These are phyloP conservation scores for Debaryomyces sp. DNA, from an alignment of 1,139 yeast genomes.

Conservation along the genomic window DNA sequence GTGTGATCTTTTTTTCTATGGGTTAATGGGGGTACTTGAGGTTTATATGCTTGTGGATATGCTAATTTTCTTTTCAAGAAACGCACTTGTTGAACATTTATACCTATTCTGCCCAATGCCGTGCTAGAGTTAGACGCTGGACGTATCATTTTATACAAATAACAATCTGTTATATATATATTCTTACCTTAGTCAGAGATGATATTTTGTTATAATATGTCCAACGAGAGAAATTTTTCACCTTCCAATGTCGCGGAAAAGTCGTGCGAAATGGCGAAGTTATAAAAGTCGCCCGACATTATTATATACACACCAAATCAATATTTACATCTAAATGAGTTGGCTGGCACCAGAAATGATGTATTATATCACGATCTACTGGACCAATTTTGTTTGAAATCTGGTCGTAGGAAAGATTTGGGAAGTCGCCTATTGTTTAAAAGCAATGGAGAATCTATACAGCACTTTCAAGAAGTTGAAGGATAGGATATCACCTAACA, in stretches of 20 bases:
- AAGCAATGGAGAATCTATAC: constrained; percentile 19
- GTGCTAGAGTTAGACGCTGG: constrained; percentile 1
- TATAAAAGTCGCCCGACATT: background rate
- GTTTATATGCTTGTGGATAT: constrained; percentile 30
- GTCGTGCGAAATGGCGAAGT: background rate
- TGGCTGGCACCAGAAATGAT: background rate
- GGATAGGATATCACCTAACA: constrained; percentile 21
- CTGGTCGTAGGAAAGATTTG: background rate
- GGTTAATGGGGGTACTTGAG: constrained; percentile 25
- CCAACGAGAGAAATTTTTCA: constrained; percentile 7
- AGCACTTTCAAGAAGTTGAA: constrained; percentile 19
- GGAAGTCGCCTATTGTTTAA: background rate
- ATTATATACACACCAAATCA: constrained; percentile 2
- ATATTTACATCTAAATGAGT: background rate
- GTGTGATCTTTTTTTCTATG: constrained; percentile 37
- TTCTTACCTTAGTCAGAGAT: background rate
- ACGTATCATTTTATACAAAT: constrained; percentile 4
- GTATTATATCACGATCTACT: background rate
- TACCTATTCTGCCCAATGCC: constrained; percentile 5
- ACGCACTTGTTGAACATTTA: constrained; percentile 22
- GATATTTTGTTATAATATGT: background rate
- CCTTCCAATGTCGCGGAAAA: background rate
- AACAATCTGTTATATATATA: background rate
- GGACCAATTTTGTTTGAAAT: background rate
- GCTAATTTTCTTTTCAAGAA: constrained; percentile 28